Base-by-base conservation (phyloP, 257 asterid genomes). In the Schizonepeta tenuifolia region DNA sequence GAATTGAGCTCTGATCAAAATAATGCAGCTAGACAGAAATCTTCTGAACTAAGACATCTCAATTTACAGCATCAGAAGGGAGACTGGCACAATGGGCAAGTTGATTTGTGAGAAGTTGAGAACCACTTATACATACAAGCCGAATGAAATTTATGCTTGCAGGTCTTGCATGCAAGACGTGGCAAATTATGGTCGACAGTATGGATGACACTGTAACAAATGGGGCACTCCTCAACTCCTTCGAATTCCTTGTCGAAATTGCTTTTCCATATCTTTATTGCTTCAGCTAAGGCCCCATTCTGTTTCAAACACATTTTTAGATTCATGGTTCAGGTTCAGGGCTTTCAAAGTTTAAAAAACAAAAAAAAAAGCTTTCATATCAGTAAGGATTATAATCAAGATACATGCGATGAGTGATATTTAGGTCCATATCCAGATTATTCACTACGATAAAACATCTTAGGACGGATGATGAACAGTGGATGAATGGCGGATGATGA, bases 171-270 rank as follows among this genome's bases (percentile, higher is more conserved):
- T 51, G 98, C 96, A 15, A 95, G 96, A 49, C 97, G 97, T 0
- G 99, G 99, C 69, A 95, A 83, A 88, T 97, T 92, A 70, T 95
- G 97, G 77, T 90, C 87, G 70, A 83, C 76, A 7, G 99, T 95
- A 74, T 95, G 99, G 78, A 95, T 90, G 67, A 95, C 95, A 77
- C 99, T 95, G 47, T 92, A 95, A 78, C 99, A 95, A 75, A 95
- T 95, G 22, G 99, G 99, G 70, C 99, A 95, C 77, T 95, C 99
- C 83, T 92, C 99, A 70, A 95, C 96, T 55, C 99, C 99, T 80
- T 92, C 99, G 55, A 95, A 95, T 78, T 89, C 98, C 89, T 95
- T 95, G 81, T 95, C 99, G 26, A 95, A 92, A 73, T 95, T 95
- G 84, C 85, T 90, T 77, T 95, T 95, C 98, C 99, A 95, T 82